Base-by-base conservation (phyloP, 2,329 filamentous ascomycete species). In the Phaeosphaeriaceae sp. region DNA sequence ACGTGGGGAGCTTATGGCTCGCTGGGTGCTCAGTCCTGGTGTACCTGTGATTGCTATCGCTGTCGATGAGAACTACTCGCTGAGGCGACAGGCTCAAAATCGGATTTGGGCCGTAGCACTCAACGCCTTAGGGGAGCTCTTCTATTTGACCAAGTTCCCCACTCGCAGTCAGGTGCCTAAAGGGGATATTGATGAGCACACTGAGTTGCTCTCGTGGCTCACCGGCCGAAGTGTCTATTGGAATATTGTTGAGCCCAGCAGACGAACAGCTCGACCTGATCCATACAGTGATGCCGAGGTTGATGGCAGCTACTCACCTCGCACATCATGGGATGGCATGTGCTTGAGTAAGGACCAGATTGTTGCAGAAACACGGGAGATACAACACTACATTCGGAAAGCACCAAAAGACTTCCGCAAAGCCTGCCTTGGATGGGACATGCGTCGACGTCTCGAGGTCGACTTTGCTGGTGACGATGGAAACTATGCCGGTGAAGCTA, bases 91-190 rank as follows among this genome's bases (percentile, higher is more conserved):
- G 67, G 77, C 82, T 3, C 79, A 86, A 41, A 83, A 84, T 11
- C 86, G 92, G 21, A 83, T 94, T 11, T 97, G 92, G 91, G 91
- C 90, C n/a, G 87, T 93, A 34, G 90, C 86, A n/a, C 75, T 99
- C 43, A 99, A 99, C 69, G 93, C 94, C 0, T 79, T 99, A 7
- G 94, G 94, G 1, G 94, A 99, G 71, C 79, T 96, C 0, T 97
- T 88, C 71, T 96, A 93, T 61, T 78, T 97, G 1, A 88, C 83
- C 1, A 86, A 90, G 40, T 80, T 87, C 6, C 91, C 90, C 0
- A 79, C 73, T 20, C 79, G 80, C 29, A 77, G 81, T 16, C 77
- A 82, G 6, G 61, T 78, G 4, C 76, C 79, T 26, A 79, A 80
- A 47, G 72, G 73, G 29, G 70, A 75, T 2, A 64, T 67, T 12